A percentile compares a stretch with the other conserved stretches of the same genome.
Conservation (phyloP, 441 rosid species). For the Gossypium davidsonii region DNA sequence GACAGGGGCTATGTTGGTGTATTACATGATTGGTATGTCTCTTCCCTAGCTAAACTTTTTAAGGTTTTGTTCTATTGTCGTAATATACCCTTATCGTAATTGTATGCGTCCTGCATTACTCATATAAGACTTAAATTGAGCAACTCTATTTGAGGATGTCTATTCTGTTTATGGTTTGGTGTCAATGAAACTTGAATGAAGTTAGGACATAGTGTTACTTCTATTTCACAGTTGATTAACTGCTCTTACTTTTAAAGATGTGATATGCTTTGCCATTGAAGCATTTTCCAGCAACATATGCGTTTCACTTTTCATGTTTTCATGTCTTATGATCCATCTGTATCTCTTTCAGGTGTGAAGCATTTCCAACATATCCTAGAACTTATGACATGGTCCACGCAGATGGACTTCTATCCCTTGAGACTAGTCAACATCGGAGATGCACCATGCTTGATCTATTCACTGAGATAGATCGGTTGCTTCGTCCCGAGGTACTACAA, state of each 20-base stretch:
- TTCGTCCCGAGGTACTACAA: slow-evolving; percentile 88
- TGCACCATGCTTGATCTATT: slow-evolving; percentile 63
- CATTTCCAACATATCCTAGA: slow-evolving; percentile 94
- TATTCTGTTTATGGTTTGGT: background rate
- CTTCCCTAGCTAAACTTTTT: background rate
- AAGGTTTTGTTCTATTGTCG: too few relatives aligned
- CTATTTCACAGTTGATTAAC: background rate
- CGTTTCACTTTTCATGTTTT: background rate
- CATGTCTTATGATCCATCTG: slow-evolving; percentile 4
- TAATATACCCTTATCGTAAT: background rate
- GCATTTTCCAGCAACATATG: background rate
- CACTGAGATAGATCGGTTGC: slow-evolving; percentile 79
- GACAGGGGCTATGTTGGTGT: slow-evolving; percentile 95
- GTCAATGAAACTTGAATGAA: background rate
- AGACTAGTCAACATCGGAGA: slow-evolving; percentile 34
- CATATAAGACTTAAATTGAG: background rate
- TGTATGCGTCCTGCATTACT: too few relatives aligned
- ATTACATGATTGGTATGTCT: slow-evolving; percentile 80
- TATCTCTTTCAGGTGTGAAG: slow-evolving; percentile 70
- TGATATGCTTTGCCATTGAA: background rate
- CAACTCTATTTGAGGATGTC: background rate
- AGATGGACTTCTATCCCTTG: slow-evolving; percentile 68
- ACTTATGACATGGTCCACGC: slow-evolving; percentile 93
- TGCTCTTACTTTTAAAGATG: background rate
- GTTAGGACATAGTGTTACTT: background rate